Conservation (phyloP, 176 grass and related monocot species). For the Poa pratensis region DNA sequence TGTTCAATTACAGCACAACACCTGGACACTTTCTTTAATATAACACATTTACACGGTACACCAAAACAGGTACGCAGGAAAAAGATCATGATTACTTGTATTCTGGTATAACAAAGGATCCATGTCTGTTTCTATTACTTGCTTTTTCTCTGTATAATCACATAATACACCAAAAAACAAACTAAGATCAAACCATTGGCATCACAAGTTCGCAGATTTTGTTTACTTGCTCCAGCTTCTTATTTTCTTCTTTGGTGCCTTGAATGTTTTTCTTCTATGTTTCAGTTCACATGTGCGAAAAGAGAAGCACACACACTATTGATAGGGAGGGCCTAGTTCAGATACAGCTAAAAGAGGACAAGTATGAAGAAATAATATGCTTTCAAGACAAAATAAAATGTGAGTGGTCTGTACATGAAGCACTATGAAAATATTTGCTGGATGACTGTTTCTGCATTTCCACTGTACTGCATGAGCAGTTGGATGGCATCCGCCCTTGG, state of each 20-base stretch:
- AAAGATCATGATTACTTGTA: background rate
- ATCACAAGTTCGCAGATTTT: background rate
- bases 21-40: background rate
- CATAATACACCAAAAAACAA: constrained; percentile 11
- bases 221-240: background rate
- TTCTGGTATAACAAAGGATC: background rate
- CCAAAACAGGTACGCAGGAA: background rate
- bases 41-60: background rate
- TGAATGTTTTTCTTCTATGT: constrained; percentile 3
- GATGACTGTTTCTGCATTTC: constrained; percentile 89
- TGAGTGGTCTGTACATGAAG: constrained; percentile 41
- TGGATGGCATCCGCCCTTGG: constrained; percentile 92
- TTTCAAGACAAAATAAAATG: constrained; percentile 21
- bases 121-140: background rate
- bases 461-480: constrained; percentile 85
- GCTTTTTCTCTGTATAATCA: background rate
- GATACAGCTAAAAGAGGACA: constrained; percentile 25
- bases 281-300: constrained; percentile 15
- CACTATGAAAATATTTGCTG: constrained; percentile 93
- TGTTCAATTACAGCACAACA: background rate
- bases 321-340: constrained; percentile 5
- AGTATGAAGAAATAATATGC: constrained; percentile 41
- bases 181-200: background rate
- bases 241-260: constrained; percentile 19
- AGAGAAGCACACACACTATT: background rate